Base-by-base conservation (phyloP, 2,329 filamentous ascomycete species). In the Dichotomopilus funicola region DNA sequence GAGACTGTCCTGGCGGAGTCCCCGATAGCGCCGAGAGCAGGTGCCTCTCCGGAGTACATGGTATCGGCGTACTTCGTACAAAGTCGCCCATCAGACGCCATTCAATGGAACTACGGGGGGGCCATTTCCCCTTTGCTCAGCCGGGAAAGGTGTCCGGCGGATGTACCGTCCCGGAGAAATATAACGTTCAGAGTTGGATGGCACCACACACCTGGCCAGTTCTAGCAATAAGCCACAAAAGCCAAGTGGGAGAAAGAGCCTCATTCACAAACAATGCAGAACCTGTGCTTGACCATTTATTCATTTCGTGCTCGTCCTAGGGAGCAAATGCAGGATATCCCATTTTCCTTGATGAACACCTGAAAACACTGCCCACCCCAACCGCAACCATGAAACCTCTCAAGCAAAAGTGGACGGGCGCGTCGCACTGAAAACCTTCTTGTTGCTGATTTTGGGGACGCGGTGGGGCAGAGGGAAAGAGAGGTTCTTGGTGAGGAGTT, bases 381-480 rank as follows among this genome's bases (percentile, higher is more conserved):
- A 69, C 71, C 70, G 66, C 68, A 73, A 78, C 72, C 74, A 73
- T 71, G 73, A 76, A 76, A 75, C 73, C 78, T 73, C 82, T 83
- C 91, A 97, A 83, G 91, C 94, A 84, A 97, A 97, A 76, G 94
- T 99, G 72, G 89, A 89, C 72, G 94, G 94, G 79, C 94, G 87
- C 79, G 85, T 89, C 73, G 90, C 85, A 74, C 88, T 84, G 82
- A 95, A 99, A 75, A 97, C 74, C 85, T 95, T 95, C 83, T 87
- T 88, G 81, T 80, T 85, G 75, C 76, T 78, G 77, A 82, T 81
- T 80, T 91, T 91, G 80, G 86, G 82, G 72, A 91, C 79, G 72
- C 95, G 94, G 85, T 99, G 94, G 74, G 94, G 94, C 68, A 99
- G 89, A 75, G 94, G 94, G 89, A 99, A 99, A 78, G 88, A 89